Conservation (phyloP, 768 basidiomycete genomes). For the Phanerodontia chrysosporium region DNA sequence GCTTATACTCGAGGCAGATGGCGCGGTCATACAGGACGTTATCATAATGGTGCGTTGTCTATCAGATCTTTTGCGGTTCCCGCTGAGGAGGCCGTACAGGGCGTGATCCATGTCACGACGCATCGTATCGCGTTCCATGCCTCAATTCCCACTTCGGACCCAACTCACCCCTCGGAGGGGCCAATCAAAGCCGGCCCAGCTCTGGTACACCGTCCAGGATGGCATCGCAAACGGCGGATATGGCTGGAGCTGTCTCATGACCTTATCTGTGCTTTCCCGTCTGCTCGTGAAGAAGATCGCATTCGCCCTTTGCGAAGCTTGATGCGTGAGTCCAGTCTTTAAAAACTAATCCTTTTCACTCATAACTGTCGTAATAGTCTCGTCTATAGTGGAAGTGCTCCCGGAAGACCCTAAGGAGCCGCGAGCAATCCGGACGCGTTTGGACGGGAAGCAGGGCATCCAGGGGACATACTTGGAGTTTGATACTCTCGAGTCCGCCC, state of each 20-base stretch:
- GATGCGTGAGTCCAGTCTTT: constrained; percentile 49
- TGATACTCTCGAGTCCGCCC: constrained; percentile 53
- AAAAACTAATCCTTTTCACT: too few species aligned
- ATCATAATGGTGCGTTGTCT: constrained; percentile 39
- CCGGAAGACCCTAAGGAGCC: constrained; percentile 45
- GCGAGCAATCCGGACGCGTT: constrained; percentile 34
- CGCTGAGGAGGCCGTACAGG: constrained; percentile 26
- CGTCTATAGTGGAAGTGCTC: constrained; percentile 39
- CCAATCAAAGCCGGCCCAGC: constrained; percentile 49
- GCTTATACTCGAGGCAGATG: constrained; percentile 51
- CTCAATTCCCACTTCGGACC: constrained; percentile 44
- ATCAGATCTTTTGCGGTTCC: constrained; percentile 14
- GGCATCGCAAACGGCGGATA: constrained; percentile 42
- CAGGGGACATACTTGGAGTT: constrained; percentile 38
- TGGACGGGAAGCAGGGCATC: constrained; percentile 27
- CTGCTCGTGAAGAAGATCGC: constrained; percentile 49
- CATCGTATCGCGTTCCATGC: constrained; percentile 67
- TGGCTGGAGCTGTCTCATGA: constrained; percentile 63
- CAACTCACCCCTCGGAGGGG: constrained; percentile 27
- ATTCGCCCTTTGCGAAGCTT: constrained; percentile 51
- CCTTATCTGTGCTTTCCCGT: constrained; percentile 54
- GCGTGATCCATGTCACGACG: constrained; percentile 60
- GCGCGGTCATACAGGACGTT: constrained; percentile 44
- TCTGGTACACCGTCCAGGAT: constrained; percentile 40
- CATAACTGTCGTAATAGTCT: constrained; percentile 34